A percentile compares a stretch with the other conserved stretches of the same genome.
Conservation (phyloP, 2,329 filamentous ascomycete genomes). For the Graphilbum sp. region DNA sequence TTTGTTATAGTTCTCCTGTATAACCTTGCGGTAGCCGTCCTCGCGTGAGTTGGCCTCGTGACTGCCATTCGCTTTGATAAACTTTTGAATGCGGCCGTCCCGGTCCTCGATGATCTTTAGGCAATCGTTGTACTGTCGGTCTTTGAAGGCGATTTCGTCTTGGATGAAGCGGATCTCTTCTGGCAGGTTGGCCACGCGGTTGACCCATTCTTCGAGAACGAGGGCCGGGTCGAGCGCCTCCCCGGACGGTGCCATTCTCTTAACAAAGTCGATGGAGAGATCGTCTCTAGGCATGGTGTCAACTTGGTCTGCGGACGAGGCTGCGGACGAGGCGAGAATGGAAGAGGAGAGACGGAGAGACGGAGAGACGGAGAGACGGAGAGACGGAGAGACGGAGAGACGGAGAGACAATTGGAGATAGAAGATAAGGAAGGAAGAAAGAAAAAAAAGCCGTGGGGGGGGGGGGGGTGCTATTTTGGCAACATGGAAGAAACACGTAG, state of each 20-base stretch:
- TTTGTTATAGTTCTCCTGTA: slow-evolving; percentile 50
- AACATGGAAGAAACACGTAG: too few species aligned
- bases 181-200: slow-evolving; percentile 60
- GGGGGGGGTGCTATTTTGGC: too few species aligned
- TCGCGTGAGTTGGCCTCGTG: slow-evolving; percentile 62
- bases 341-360: not conserved
- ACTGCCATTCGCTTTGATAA: slow-evolving; percentile 61
- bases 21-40: slow-evolving; percentile 46
- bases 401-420: not conserved
- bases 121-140: slow-evolving; percentile 54
- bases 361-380: not conserved
- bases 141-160: slow-evolving; percentile 70
- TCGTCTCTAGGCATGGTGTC: slow-evolving; percentile 54
- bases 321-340: not conserved
- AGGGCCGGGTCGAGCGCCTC: slow-evolving; percentile 48
- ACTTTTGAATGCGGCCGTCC: slow-evolving; percentile 64
- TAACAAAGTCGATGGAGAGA: slow-evolving; percentile 52
- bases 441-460: not conserved
- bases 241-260: slow-evolving; percentile 43
- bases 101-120: slow-evolving; percentile 52
- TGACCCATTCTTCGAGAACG: slow-evolving; percentile 65
- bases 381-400: too few species aligned
- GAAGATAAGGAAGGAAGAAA: not conserved
- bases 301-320: not conserved
- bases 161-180: slow-evolving; percentile 72